These are phyloP conservation scores for Trichosporon sp. DNA, from an alignment of 1,284 basidiomycete genomes.

Conservation along the genomic window DNA sequence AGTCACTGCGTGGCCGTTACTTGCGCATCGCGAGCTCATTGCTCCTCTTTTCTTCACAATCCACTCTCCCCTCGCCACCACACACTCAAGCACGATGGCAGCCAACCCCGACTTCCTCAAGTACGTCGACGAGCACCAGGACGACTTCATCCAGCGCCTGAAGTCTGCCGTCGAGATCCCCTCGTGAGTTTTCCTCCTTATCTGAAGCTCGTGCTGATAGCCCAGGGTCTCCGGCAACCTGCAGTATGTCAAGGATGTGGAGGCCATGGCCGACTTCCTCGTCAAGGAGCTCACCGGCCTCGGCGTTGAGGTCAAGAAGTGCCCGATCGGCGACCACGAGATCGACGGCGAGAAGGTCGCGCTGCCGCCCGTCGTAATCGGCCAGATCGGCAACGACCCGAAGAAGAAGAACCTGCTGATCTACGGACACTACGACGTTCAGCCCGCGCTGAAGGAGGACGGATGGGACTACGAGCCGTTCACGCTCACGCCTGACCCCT, in stretches of 20 bases:
- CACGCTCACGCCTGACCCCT: constrained; percentile 62
- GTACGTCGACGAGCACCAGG: constrained; percentile 67
- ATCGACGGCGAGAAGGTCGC: constrained; percentile 70
- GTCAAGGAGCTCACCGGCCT: constrained; percentile 65
- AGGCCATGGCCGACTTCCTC: constrained; percentile 78
- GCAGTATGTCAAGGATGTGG: constrained; percentile 64
- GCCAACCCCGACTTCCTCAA: constrained; percentile 55
- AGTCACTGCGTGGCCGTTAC: not conserved
- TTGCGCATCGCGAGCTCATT: not conserved
- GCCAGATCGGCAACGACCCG: constrained; percentile 73
- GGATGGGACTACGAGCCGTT: constrained; percentile 94
- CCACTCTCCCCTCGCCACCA: constrained; percentile 8
- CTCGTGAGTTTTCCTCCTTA: constrained; percentile 55
- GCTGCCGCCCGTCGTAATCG: constrained; percentile 85
- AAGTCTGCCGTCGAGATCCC: constrained; percentile 82
- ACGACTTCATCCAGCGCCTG: constrained; percentile 71
- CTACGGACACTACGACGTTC: constrained; percentile 73
- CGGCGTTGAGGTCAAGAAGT: constrained; percentile 68
- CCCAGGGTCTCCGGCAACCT: constrained; percentile 50
- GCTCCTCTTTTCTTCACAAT: not conserved
- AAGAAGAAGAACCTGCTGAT: constrained; percentile 87
- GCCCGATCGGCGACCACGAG: constrained; percentile 73
- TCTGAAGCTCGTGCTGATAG: constrained; percentile 3
- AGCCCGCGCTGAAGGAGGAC: constrained; percentile 62
- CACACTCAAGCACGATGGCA: constrained; percentile 32